Conservation (phyloP, 2,329 filamentous ascomycete species). For the Fusarium aywerte region DNA sequence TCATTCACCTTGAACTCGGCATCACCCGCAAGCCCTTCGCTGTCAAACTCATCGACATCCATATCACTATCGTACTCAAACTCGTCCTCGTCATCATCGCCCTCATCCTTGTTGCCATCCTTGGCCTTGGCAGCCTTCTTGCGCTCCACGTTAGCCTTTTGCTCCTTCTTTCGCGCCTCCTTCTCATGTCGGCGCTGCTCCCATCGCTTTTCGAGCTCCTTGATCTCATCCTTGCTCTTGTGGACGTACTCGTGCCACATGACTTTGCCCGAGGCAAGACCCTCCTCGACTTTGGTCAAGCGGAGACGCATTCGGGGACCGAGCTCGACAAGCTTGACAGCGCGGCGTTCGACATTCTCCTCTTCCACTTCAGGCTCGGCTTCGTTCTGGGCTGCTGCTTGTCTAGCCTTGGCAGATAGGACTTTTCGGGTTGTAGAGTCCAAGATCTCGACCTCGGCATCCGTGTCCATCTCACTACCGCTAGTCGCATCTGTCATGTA, state of each 20-base stretch:
- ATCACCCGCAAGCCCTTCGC: constrained; percentile 62
- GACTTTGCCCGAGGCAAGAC: constrained; percentile 85
- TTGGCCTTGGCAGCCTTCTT: constrained; percentile 69
- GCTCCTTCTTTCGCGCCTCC: constrained; percentile 81
- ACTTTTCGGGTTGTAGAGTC: constrained; percentile 73
- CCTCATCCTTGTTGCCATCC: constrained; percentile 51
- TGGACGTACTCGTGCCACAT: constrained; percentile 98
- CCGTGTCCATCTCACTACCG: constrained; percentile 92
- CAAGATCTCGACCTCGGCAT: constrained; percentile 91
- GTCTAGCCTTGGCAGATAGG: constrained; percentile 62
- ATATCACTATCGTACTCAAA: constrained; percentile 59
- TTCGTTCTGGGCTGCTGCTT: constrained; percentile 53
- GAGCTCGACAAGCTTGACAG: constrained; percentile 90
- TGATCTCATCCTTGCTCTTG: constrained; percentile 82
- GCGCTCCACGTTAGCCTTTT: constrained; percentile 89
- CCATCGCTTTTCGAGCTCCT: constrained; percentile 85
- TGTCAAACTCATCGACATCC: constrained; percentile 63
- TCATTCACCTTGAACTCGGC: constrained; percentile 62
- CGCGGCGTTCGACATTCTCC: constrained; percentile 79
- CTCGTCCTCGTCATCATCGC: constrained; percentile 53
- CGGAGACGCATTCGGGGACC: constrained; percentile 90
- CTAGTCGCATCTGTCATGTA: constrained; percentile 89
- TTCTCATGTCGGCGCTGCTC: constrained; percentile 81
- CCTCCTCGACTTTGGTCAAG: constrained; percentile 96
- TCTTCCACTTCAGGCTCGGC: constrained; percentile 60